phyloP scores from a whole-genome alignment of 345 rosid species.

The Sisymbrium irio region DNA sequence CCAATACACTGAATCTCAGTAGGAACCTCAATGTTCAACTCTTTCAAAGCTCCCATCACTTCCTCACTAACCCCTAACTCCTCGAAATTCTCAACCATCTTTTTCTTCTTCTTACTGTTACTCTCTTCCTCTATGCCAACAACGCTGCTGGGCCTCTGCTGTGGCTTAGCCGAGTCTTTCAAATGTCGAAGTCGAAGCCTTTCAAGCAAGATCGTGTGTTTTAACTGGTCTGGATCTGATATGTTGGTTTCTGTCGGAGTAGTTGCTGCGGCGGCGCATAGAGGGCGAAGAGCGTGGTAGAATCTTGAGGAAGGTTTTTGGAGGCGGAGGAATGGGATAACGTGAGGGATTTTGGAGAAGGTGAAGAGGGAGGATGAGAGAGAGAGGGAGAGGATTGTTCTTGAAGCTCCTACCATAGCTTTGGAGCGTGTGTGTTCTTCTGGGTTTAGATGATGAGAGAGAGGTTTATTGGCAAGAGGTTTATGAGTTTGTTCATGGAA shows the following conservation, averaged over 20 bases:
- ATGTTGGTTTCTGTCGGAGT: constrained; percentile 20
- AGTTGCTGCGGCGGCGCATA: constrained; percentile 46
- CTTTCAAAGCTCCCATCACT: constrained; percentile 77
- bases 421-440: constrained; percentile 28
- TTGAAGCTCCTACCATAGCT: constrained; percentile 55
- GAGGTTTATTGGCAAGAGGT: constrained; percentile 24
- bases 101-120: constrained; percentile 46
- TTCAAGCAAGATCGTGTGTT: constrained; percentile 75
- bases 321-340: constrained; percentile 41
- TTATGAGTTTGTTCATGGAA: constrained; percentile 25
- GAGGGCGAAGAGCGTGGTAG: constrained; percentile 45
- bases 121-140: constrained; percentile 26
- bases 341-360: constrained; percentile 30
- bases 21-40: constrained; percentile 74
- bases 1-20: constrained; percentile 95
- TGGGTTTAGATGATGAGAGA: neutral
- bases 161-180: constrained; percentile 48
- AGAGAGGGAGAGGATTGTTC: constrained; percentile 47
- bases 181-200: constrained; percentile 73
- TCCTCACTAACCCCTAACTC: constrained; percentile 80
- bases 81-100: constrained; percentile 58
- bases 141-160: constrained; percentile 34
- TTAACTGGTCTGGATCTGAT: constrained; percentile 48
- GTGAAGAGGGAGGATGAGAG: constrained; percentile 43
- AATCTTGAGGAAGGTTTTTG: constrained; percentile 48